Evolutionary conservation across 306 rosid species (phyloP), one percentile per base, ranked within the genome.

Genomic region (Cucurbita moschata): DNA sequence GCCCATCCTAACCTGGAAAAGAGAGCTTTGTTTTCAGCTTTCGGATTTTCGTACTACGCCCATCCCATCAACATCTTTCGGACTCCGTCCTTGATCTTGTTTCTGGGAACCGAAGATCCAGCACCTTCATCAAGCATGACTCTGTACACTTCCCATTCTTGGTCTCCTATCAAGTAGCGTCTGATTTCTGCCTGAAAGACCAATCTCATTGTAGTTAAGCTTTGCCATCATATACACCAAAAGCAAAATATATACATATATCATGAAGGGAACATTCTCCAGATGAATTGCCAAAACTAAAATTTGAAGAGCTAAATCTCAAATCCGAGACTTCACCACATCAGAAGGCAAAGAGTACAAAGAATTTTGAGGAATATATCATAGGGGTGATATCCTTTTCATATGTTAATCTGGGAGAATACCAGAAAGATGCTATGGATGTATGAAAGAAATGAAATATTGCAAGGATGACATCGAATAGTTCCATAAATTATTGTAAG

Each of bases 21-120:
- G 74, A 16, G 35, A 47, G 74, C 60, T 50, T 13, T 14, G 47
- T 44, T 68, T 46, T 47, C 44, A 4, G 51, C 46, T 70, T 51
- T 4, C 35, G 26, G 35, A 26, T 8, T 38, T 30, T 16, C 46
- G 8, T 54, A 51, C 86, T 82, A 90, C 47, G 86, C 89, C 97
- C 97, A 94, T 49, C 97, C 99, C 99, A 94, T 90, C 82, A 94
- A 81, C 97, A 84, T 86, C 83, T 88, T 91, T 92, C 97, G 87
- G 47, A 89, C 96, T 74, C 85, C 83, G 56, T 83, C 92, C 82
- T 88, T 88, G 79, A 94, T 85, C 81, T 74, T 82, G 79, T 69
- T 79, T 82, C 88, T 77, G 30, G 92, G 86, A 73, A 89, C 79
- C 21, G 77, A 59, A 49, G 76, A 56, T 2, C 83, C 91, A 42